phyloP scores from a whole-genome alignment of 768 basidiomycete genomes.

The Mycena chlorophos region DNA sequence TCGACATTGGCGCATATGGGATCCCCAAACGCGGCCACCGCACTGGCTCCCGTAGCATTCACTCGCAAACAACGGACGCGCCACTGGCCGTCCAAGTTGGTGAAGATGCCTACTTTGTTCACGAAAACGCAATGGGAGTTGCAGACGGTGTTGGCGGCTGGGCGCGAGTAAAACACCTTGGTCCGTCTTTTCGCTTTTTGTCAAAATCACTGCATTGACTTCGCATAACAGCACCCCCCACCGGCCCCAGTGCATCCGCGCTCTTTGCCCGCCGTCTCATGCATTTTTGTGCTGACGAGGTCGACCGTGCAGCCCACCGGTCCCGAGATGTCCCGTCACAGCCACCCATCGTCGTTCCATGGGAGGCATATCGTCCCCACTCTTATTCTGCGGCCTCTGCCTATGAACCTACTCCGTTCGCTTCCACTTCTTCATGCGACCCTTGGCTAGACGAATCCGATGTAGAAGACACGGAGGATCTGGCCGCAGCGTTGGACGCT shows the following conservation, averaged over 20 bases:
- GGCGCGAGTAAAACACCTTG: constrained; percentile 47
- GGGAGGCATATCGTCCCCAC: constrained; percentile 1
- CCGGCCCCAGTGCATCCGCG: constrained; percentile 38
- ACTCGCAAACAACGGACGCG: constrained; percentile 26
- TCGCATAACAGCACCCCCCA: constrained; percentile 20
- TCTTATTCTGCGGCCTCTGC: neutral
- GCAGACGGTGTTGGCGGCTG: constrained; percentile 96
- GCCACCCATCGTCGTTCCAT: neutral
- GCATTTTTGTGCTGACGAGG: constrained; percentile 77
- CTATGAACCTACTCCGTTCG: neutral
- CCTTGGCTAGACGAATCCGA: constrained; percentile 17
- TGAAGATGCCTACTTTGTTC: constrained; percentile 88
- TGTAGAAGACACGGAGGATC: constrained; percentile 26
- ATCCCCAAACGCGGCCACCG: constrained; percentile 62
- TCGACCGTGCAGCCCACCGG: constrained; percentile 29
- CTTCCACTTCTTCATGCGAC: constrained; percentile 5
- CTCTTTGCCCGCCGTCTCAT: constrained; percentile 79
- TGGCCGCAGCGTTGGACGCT: constrained; percentile 23
- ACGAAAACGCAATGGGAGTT: constrained; percentile 86
- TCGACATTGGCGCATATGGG: constrained; percentile 83
- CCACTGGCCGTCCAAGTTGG: constrained; percentile 76
- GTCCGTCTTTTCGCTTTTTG: constrained; percentile 27
- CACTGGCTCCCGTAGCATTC: constrained; percentile 17
- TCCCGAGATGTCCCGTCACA: constrained; percentile 7
- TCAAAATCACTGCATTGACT: neutral